phyloP scores from a whole-genome alignment of 1,139 yeast genomes.

The Kodamaea alishanica region DNA sequence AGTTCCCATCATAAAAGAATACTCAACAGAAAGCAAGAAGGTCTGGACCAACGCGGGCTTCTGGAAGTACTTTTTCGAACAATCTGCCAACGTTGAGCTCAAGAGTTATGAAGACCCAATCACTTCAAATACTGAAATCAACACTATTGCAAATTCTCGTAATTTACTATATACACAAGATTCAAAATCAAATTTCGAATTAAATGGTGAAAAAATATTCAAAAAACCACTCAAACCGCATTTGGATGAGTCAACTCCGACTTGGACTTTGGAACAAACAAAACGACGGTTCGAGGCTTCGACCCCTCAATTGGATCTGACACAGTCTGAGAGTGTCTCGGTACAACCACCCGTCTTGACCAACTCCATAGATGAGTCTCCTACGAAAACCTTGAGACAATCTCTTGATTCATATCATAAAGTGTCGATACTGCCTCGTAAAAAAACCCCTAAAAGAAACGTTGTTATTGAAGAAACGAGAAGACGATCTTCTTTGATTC shows the following conservation, averaged over 20 bases:
- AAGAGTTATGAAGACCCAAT: slow-evolving; percentile 55
- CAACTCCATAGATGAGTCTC: slow-evolving; percentile 12
- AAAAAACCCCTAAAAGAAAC: slow-evolving; percentile 19
- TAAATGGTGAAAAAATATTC: slow-evolving; percentile 6
- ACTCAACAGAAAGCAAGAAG: slow-evolving; percentile 50
- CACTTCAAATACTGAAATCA: slow-evolving; percentile 16
- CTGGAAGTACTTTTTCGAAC: slow-evolving; percentile 75
- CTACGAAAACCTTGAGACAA: slow-evolving; percentile 28
- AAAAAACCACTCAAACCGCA: slow-evolving; percentile 24
- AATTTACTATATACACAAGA: slow-evolving; percentile 4
- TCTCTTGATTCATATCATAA: slow-evolving; percentile 36
- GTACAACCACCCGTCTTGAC: too few species aligned
- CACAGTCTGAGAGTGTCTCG: too few species aligned
- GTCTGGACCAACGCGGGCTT: slow-evolving; percentile 63
- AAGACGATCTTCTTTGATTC: slow-evolving; percentile 41
- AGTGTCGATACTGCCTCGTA: slow-evolving; percentile 35
- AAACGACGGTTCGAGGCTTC: slow-evolving; percentile 27
- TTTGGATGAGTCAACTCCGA: slow-evolving; percentile 35
- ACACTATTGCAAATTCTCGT: slow-evolving; percentile 17
- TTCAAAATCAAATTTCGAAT: slow-evolving; percentile 3
- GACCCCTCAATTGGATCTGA: slow-evolving; percentile 33
- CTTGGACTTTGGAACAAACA: slow-evolving; percentile 37
- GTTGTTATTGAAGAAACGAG: slow-evolving; percentile 18
- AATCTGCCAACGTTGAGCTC: slow-evolving; percentile 67
- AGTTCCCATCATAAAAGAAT: slow-evolving; percentile 58